These are phyloP conservation scores for Setomelanomma holmii DNA, from an alignment of 2,329 filamentous ascomycete genomes.

Conservation along the genomic window DNA sequence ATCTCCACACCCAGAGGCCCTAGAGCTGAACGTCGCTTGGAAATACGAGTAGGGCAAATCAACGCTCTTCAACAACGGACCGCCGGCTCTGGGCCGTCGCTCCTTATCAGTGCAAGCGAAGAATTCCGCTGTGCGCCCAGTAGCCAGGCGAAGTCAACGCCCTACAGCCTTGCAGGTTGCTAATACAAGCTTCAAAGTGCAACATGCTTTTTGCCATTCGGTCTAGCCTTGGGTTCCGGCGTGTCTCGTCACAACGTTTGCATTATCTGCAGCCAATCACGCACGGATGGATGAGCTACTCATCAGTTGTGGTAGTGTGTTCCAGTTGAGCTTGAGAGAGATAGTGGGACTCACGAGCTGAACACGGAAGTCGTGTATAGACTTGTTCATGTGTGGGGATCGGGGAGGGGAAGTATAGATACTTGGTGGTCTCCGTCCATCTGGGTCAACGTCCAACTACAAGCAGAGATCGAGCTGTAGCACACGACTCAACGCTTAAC, in stretches of 20 bases:
- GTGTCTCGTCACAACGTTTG: constrained; percentile 4
- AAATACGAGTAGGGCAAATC: constrained; percentile 18
- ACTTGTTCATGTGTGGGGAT: constrained; percentile 5
- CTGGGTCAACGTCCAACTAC: neutral
- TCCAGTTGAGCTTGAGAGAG: constrained; percentile 10
- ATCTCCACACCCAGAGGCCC: constrained; percentile 28
- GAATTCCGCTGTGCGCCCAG: constrained; percentile 12
- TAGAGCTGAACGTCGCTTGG: constrained; percentile 6
- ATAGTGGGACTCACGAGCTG: constrained; percentile 15
- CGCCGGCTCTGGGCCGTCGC: constrained; percentile 12
- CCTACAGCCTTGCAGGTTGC: constrained; percentile 8
- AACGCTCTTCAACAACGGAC: constrained; percentile 5
- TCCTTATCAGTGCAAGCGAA: constrained; percentile 31
- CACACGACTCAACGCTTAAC: constrained; percentile 6
- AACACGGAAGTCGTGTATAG: neutral
- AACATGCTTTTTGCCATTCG: constrained; percentile 11
- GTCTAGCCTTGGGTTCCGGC: constrained; percentile 9
- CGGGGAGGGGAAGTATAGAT: constrained; percentile 24
- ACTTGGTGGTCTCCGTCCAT: constrained; percentile 11
- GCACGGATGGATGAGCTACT: neutral
- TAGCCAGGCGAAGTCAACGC: constrained; percentile 5
- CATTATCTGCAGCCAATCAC: constrained; percentile 35
- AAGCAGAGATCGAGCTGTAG: neutral
- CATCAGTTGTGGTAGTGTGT: constrained; percentile 1
- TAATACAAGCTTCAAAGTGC: constrained; percentile 13